These are phyloP conservation scores for Dactylella cylindrospora DNA, from an alignment of 2,329 filamentous ascomycete species.

Conservation along the genomic window DNA sequence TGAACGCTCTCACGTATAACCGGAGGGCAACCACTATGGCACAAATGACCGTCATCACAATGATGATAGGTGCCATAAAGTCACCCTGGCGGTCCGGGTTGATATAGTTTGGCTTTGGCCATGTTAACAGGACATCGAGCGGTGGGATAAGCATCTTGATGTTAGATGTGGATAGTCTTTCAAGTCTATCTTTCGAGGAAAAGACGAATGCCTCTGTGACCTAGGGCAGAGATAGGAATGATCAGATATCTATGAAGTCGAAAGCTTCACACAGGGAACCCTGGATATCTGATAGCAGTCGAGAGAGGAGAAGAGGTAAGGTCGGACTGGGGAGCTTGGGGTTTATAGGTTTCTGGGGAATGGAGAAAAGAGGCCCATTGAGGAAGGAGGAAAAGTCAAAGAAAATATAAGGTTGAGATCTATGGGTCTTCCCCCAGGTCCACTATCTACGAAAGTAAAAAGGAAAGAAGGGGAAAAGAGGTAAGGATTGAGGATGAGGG, in stretches of 20 bases:
- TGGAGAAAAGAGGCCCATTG: conserved; percentile 29
- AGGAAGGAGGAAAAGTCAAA: conserved; percentile 38
- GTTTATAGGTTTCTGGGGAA: conserved; percentile 15
- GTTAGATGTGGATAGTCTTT: neutral
- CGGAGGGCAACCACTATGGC: conserved; percentile 52
- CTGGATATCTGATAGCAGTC: neutral
- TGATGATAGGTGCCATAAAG: conserved; percentile 35
- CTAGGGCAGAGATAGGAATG: neutral
- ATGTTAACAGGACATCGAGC: conserved; percentile 14
- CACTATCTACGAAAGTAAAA: conserved; percentile 28
- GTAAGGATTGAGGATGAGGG: conserved; percentile 9
- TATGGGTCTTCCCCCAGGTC: conserved; percentile 32
- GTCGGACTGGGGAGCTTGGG: conserved; percentile 14
- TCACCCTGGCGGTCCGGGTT: conserved; percentile 29
- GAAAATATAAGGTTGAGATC: conserved; percentile 40
- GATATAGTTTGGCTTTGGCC: conserved; percentile 35
- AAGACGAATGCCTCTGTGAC: neutral
- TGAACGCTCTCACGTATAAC: conserved; percentile 53
- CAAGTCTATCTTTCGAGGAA: neutral
- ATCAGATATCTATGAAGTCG: neutral
- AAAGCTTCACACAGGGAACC: neutral
- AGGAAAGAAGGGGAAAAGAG: neutral
- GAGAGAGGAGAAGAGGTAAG: conserved; percentile 3
- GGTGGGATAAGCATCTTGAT: conserved; percentile 30
- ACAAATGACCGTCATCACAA: conserved; percentile 53